A percentile compares a stretch with the other conserved stretches of the same genome.
phyloP scores from a whole-genome alignment of 2,329 filamentous ascomycete genomes.

The Penicillium sp. region DNA sequence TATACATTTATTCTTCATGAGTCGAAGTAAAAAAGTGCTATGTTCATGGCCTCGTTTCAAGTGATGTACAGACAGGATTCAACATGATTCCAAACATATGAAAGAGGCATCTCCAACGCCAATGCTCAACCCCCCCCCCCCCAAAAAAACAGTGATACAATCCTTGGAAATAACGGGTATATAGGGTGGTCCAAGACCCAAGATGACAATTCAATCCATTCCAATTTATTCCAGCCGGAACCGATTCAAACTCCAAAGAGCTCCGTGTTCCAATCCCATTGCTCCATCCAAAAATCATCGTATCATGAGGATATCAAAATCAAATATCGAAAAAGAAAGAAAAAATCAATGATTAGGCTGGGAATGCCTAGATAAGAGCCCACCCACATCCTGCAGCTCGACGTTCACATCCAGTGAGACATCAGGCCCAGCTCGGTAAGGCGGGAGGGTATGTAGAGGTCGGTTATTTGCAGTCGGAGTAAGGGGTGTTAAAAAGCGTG shows the following conservation, averaged over 20 bases:
- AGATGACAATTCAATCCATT: neutral
- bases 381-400: slow-evolving; percentile 46
- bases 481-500: neutral
- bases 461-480: neutral
- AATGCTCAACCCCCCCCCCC: too few relatives aligned
- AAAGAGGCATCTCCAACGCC: neutral
- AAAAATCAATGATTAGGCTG: neutral
- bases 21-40: neutral
- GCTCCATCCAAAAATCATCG: neutral
- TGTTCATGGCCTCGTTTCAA: neutral
- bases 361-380: slow-evolving; percentile 30
- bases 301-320: neutral
- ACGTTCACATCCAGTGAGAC: slow-evolving; percentile 26
- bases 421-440: slow-evolving; percentile 22
- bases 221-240: neutral
- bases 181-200: neutral
- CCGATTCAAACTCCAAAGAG: neutral
- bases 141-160: neutral
- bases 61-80: neutral
- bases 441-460: slow-evolving; percentile 13
- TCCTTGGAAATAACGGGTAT: neutral
- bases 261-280: neutral
- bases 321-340: neutral
- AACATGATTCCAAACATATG: neutral
- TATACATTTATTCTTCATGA: neutral